Base-by-base conservation (phyloP, 2,329 filamentous ascomycete species). In the Lachnellula cervina region DNA sequence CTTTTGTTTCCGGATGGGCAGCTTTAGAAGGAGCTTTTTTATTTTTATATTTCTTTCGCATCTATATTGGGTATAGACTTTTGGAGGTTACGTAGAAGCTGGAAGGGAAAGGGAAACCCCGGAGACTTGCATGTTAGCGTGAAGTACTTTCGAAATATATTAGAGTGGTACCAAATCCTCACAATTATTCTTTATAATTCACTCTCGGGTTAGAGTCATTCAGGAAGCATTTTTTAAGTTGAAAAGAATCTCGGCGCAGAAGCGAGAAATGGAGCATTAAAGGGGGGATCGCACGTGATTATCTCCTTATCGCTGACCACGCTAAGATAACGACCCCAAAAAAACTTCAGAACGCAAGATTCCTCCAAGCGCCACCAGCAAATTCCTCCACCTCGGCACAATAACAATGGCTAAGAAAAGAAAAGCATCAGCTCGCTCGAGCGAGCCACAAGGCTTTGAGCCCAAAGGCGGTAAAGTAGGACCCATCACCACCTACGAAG, bases 401-500 rank as follows among this genome's bases (percentile, higher is more conserved):
- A 49, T 17, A n/a, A 52, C 37, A 43, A 66, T 66, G 64, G 59
- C 54, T 13, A 67, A 65, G 28, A 66, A 66, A 54, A 59, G 64
- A 32, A 67, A 67, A 40, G 57, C 56, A 6, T 58, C 62, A 1
- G 44, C 43, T 14, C 53, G 56, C 7, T 28, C 44, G 19, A 53
- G 55, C 11, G 49, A 34, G 7, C 21, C 32, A 0, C 45, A 46
- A 37, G 60, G 58, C 11, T 64, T 55, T 19, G 58, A 64, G 17
- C 28, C 57, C 1, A 60, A 58, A 45, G 57, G 61, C 9, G 64
- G 63, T 4, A 66, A 61, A 49, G 55, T 66, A 17, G 58, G 52
- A 4, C 58, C 63, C 17, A 64, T 66, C 14, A 64, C 62, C 3
- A 86, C 82, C 2, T 93, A 81, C 71, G 86, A 93, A 72, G 90